Base-by-base conservation (phyloP, 2,329 filamentous ascomycete genomes). In the Elsinoe fawcettii region DNA sequence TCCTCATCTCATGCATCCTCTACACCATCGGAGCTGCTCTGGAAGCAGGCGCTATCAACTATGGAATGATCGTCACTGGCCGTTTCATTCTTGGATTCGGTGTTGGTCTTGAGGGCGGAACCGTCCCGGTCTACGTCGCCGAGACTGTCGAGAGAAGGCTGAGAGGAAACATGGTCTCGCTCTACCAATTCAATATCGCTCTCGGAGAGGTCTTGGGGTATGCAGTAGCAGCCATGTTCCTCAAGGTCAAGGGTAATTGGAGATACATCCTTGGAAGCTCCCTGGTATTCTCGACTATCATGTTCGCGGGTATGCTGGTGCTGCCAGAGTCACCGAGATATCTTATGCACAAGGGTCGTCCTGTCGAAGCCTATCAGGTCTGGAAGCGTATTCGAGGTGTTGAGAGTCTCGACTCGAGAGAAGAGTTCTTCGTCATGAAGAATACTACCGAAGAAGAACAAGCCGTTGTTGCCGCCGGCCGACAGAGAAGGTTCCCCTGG, bases 101-200 rank as follows among this genome's bases (percentile, higher is more conserved):
- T 63, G 83, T 89, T 54, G 59, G 49, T 53, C 49, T 53, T 12
- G 86, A 88, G 66, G 85, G 85, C 53, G 86, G 86, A 67, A 88
- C 85, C 0, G 85, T 88, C 3, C 85, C 85, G 0, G 83, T 88
- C 56, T 89, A 89, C 61, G 85, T 89, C 27, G 85, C 86, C 1
- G 86, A 89, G 69, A 85, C 82, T 0, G 85, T 88, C 43, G 83
- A 86, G 63, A 77, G 81, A 30, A 78, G 76, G 59, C 77, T 87
- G 22, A 81, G 86, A 64, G 86, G 86, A 62, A 88, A 88, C 67
- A 71, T 89, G 51, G 86, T 89, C 1, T 87, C 84, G 0, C 74
- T 88, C 0, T 89, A 88, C 68, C 86, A 89, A 66, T 81, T 88
- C 70, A 88, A 86, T 71, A 89, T 89, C 64, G 86, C 86, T 0